Conservation (phyloP, 1,284 basidiomycete species). For the Vanrija pseudolonga region DNA sequence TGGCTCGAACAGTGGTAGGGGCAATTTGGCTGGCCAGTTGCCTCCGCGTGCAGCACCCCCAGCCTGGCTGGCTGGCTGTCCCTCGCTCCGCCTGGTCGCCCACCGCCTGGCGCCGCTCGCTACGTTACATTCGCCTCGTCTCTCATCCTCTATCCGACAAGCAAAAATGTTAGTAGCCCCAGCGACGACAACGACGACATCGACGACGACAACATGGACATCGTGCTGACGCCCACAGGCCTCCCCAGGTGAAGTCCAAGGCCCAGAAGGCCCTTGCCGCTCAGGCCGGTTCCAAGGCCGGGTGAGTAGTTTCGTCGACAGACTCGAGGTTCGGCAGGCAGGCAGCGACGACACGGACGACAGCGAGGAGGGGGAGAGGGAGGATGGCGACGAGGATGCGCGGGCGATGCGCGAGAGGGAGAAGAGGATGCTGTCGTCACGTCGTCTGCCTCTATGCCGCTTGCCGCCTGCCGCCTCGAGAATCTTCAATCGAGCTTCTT, state of each 20-base stretch:
- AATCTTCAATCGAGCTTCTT: neutral
- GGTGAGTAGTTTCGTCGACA: conserved; percentile 41
- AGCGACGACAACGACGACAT: neutral
- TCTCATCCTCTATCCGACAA: neutral
- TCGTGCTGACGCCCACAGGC: conserved; percentile 16
- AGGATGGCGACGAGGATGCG: neutral
- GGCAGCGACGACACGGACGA: no score
- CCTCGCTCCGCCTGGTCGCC: neutral
- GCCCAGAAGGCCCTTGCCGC: conserved; percentile 51
- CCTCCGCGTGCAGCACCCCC: neutral
- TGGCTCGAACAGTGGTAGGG: no score
- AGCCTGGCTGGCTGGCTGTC: neutral
- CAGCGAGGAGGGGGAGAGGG: no score
- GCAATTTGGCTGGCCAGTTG: neutral
- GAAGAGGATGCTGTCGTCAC: neutral
- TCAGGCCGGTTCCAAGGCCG: conserved; percentile 49
- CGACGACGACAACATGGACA: neutral
- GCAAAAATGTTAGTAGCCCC: conserved; percentile 5
- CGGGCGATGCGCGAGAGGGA: neutral
- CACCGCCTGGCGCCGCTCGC: no score
- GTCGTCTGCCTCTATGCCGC: no score
- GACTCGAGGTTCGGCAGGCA: neutral
- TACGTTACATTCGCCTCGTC: neutral
- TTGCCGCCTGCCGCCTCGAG: neutral
- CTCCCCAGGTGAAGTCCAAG: conserved; percentile 48